Evolutionary conservation across 1,284 basidiomycete species (phyloP), one percentile per base, ranked within the genome.

Genomic region (Marasmius sp.): DNA sequence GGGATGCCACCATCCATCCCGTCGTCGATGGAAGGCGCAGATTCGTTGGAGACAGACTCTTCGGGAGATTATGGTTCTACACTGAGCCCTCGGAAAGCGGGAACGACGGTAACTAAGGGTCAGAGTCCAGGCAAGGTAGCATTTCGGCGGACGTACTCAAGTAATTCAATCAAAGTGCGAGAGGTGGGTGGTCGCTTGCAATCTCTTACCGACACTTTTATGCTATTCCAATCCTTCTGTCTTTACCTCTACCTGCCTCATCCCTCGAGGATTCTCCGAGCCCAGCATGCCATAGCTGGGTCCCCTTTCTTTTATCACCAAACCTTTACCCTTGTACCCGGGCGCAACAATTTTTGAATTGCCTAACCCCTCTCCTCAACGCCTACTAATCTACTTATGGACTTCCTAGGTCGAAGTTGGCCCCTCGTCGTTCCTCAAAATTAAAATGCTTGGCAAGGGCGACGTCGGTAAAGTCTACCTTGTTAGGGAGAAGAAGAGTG

Each of bases 401-500:
- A 65, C 67, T 47, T 59, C 49, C 36, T 73, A 94, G 89, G 93
- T 95, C 61, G 94, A 98, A 77, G 95, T 98, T 41, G 85, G 88
- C 20, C 95, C 95, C 54, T 86, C 87, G 57, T 95, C 92, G 73
- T 98, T 98, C 78, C 85, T 92, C 70, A 98, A 98, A 81, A 83
- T 98, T 77, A 97, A 95, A 79, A 85, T 98, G 81, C 82, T 98
- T 33, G 95, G 96, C 56, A 95, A 97, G 74, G 95, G 95, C 53
- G 95, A 98, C 74, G 95, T 98, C 51, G 95, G 95, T 36, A 93
- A 95, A 76, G 95, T 98, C 49, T 98, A 97, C 77, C 85, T 98
- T 59, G 95, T 98, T 50, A 85, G 91, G 69, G 95, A 98, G 80
- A 98, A 98, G 86, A 97, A 97, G 84, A 88, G 89, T 37, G 85